Percentiles rank a stretch among this genome's conserved stretches.
Evolutionary conservation across 371 early-diverging fungal species (phyloP).

Genomic region (Cladochytrium tenue): DNA sequence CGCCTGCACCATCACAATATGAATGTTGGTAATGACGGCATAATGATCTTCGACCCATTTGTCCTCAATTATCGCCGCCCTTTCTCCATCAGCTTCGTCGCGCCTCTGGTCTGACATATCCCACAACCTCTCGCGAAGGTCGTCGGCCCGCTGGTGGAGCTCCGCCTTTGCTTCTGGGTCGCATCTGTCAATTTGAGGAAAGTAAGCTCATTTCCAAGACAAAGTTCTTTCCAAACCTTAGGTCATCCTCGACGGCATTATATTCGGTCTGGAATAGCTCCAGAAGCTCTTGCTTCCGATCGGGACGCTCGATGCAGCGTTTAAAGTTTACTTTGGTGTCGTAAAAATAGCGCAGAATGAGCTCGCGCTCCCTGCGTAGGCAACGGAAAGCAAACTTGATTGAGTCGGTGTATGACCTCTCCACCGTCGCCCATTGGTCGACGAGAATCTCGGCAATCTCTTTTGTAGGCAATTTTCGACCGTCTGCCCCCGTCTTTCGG

Average conservation of each 20-base stretch:
- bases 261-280: constrained; percentile 52
- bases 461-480: constrained; percentile 39
- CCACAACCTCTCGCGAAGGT: constrained; percentile 58
- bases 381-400: constrained; percentile 54
- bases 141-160: constrained; percentile 59
- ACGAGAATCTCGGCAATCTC: constrained; percentile 50
- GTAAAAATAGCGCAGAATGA: constrained; percentile 44
- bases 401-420: constrained; percentile 51
- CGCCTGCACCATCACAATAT: constrained; percentile 53
- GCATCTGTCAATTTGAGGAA: constrained; percentile 23
- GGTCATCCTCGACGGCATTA: constrained; percentile 57
- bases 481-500: constrained; percentile 34
- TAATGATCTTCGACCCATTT: constrained; percentile 62
- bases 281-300: constrained; percentile 51
- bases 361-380: constrained; percentile 48
- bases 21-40: constrained; percentile 44
- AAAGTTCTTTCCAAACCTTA: constrained; percentile 32
- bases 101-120: constrained; percentile 53
- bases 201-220: neutral
- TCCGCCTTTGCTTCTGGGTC: constrained; percentile 59
- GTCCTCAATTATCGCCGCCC: constrained; percentile 49
- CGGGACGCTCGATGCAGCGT: constrained; percentile 50
- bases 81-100: constrained; percentile 57
- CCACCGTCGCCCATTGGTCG: constrained; percentile 57
- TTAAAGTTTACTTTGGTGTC: constrained; percentile 47